Conservation (phyloP, 1,284 basidiomycete species). For the Pseudozyma pruni region DNA sequence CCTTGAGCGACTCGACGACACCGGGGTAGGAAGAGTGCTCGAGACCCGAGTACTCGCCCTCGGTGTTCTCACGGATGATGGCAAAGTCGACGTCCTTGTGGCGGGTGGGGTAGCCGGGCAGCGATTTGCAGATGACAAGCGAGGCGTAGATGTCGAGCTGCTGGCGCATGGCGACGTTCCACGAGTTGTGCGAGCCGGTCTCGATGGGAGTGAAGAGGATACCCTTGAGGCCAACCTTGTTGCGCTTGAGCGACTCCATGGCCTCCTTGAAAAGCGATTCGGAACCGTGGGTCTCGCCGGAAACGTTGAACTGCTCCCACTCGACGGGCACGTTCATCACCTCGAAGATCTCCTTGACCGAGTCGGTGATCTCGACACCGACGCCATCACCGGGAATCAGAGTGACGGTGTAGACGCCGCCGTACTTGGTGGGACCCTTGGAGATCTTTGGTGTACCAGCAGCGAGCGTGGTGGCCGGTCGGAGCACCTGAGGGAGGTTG, state of each 20-base stretch:
- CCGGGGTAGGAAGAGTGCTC: slow-evolving; percentile 95
- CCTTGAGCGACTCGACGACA: slow-evolving; percentile 98
- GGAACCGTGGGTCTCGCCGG: slow-evolving; percentile 91
- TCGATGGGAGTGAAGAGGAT: slow-evolving; percentile 99
- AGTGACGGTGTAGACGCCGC: slow-evolving; percentile 76
- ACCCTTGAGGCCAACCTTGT: slow-evolving; percentile 98
- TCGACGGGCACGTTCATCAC: slow-evolving; percentile 97
- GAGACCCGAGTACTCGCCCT: slow-evolving; percentile 98
- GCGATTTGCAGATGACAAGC: slow-evolving; percentile 96
- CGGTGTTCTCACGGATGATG: slow-evolving; percentile 99
- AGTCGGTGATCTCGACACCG: slow-evolving; percentile 95
- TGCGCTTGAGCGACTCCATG: slow-evolving; percentile 91
- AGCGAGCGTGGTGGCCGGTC: slow-evolving; percentile 78
- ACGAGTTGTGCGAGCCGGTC: slow-evolving; percentile 94
- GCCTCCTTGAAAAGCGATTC: slow-evolving; percentile 95
- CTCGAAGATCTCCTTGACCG: slow-evolving; percentile 99
- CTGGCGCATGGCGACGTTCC: slow-evolving; percentile 99
- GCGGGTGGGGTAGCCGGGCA: slow-evolving; percentile 95
- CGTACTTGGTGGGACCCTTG: slow-evolving; percentile 88
- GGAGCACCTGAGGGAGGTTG: slow-evolving; percentile 48
- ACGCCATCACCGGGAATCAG: slow-evolving; percentile 71
- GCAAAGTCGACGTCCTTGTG: slow-evolving; percentile 98
- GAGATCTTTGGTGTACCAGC: slow-evolving; percentile 81
- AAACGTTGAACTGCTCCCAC: slow-evolving; percentile 99
- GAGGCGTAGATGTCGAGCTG: slow-evolving; percentile 99